Evolutionary conservation across 2,329 filamentous ascomycete species (phyloP).

Genomic region (Zasmidium cellare): DNA sequence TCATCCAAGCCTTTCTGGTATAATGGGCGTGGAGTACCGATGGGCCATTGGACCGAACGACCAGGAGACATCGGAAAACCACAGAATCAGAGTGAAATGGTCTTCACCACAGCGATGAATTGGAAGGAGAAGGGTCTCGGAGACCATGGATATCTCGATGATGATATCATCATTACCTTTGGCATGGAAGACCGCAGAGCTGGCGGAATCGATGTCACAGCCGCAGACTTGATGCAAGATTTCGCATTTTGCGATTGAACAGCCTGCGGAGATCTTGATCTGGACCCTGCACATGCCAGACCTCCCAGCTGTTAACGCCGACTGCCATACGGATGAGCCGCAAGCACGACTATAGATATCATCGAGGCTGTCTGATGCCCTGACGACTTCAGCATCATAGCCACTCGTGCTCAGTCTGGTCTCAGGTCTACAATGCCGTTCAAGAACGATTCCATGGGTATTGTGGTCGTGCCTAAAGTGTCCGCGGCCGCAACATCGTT

Average conservation of each 20-base stretch:
- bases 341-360: no score
- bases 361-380: no score
- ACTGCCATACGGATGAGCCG: no score
- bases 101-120: conserved; percentile 8
- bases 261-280: no score
- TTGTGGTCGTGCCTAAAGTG: no score
- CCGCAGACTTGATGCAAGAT: conserved; percentile 8
- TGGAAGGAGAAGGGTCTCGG: conserved; percentile 9
- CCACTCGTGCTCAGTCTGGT: no score
- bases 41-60: conserved; percentile 1
- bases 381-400: no score
- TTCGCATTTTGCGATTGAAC: conserved; percentile 7
- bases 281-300: no score
- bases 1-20: conserved; percentile 57
- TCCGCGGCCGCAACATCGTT: no score
- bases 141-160: conserved; percentile 13
- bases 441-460: no score
- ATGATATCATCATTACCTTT: conserved; percentile 10
- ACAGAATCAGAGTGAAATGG: conserved; percentile 12
- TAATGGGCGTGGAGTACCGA: conserved; percentile 41
- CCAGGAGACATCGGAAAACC: conserved; percentile 4
- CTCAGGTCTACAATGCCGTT: no score
- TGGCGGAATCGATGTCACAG: conserved; percentile 13
- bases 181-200: conserved; percentile 11
- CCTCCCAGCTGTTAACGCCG: no score